phyloP scores from a whole-genome alignment of 1,284 basidiomycete genomes.

The Sporisorium scitamineum region DNA sequence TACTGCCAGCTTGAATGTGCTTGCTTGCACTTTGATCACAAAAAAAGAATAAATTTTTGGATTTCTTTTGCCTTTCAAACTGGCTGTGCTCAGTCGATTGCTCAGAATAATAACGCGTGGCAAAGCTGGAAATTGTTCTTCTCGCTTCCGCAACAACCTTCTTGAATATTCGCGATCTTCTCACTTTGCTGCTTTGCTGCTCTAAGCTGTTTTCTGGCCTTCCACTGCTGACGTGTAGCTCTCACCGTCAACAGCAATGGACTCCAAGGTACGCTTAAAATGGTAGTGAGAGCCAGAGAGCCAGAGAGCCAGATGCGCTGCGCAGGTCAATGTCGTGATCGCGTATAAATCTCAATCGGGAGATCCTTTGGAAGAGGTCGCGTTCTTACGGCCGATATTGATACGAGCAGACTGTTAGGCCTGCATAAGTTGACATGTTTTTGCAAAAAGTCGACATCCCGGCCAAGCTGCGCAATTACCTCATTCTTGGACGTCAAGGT shows the following conservation, averaged over 20 bases:
- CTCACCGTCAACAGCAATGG: too few species aligned
- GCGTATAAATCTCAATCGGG: background rate
- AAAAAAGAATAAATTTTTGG: constrained; percentile 10
- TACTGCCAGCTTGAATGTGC: too few species aligned
- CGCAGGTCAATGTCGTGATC: background rate
- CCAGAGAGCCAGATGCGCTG: too few species aligned
- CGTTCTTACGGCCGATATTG: background rate
- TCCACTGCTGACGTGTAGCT: too few species aligned
- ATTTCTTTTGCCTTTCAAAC: background rate
- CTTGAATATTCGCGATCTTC: constrained; percentile 38
- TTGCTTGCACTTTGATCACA: background rate
- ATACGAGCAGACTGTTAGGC: too few species aligned
- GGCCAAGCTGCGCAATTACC: background rate
- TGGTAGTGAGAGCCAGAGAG: too few species aligned
- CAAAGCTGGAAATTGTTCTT: constrained; percentile 27
- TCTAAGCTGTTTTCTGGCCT: background rate
- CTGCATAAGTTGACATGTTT: too few species aligned
- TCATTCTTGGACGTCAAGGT: background rate
- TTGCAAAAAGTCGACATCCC: background rate
- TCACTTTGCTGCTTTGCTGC: too few species aligned
- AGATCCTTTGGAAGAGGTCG: too few species aligned
- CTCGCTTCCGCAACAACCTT: constrained; percentile 44
- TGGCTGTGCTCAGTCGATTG: constrained; percentile 1
- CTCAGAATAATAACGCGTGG: background rate
- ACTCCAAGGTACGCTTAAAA: too few species aligned